These are phyloP conservation scores for Roridomyces roridus DNA, from an alignment of 768 basidiomycete genomes.

Conservation along the genomic window DNA sequence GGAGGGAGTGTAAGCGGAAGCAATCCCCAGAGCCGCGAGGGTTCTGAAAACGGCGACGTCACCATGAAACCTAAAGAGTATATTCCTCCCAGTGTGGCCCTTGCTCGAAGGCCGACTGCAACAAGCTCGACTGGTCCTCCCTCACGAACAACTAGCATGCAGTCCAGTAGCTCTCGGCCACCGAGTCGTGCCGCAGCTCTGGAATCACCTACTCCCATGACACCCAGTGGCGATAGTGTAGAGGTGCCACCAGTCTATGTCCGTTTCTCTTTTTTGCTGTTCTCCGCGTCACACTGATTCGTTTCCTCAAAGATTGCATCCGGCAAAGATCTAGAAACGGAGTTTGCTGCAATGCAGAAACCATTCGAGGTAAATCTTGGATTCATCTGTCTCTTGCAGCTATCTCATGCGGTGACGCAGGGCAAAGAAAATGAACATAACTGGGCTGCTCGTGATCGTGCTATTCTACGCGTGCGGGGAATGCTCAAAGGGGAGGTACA, in stretches of 20 bases:
- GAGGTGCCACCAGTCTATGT: conserved; percentile 76
- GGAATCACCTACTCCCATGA: conserved; percentile 43
- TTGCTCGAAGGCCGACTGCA: conserved; percentile 59
- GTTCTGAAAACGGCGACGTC: conserved; percentile 64
- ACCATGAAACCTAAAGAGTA: conserved; percentile 59
- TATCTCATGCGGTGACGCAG: conserved; percentile 41
- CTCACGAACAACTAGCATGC: conserved; percentile 51
- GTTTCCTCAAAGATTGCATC: conserved; percentile 72
- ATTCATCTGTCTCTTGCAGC: neutral
- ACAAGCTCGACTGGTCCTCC: conserved; percentile 42
- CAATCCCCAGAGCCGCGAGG: conserved; percentile 56
- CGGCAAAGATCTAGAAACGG: conserved; percentile 80
- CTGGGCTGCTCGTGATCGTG: conserved; percentile 83
- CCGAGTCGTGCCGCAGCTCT: conserved; percentile 65
- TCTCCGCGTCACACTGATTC: neutral
- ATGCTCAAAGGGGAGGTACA: conserved; percentile 91
- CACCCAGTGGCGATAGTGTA: conserved; percentile 45
- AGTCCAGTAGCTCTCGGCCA: conserved; percentile 56
- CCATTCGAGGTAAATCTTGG: conserved; percentile 70
- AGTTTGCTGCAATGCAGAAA: conserved; percentile 81
- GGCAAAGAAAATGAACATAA: conserved; percentile 99
- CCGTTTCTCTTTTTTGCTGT: conserved; percentile 8
- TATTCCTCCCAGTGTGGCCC: conserved; percentile 75
- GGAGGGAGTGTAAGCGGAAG: conserved; percentile 48
- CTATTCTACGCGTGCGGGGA: conserved; percentile 80